These are phyloP conservation scores for Thalassiosira livingstoniorum DNA, from an alignment of 352 stramenopile species.

Conservation along the genomic window DNA sequence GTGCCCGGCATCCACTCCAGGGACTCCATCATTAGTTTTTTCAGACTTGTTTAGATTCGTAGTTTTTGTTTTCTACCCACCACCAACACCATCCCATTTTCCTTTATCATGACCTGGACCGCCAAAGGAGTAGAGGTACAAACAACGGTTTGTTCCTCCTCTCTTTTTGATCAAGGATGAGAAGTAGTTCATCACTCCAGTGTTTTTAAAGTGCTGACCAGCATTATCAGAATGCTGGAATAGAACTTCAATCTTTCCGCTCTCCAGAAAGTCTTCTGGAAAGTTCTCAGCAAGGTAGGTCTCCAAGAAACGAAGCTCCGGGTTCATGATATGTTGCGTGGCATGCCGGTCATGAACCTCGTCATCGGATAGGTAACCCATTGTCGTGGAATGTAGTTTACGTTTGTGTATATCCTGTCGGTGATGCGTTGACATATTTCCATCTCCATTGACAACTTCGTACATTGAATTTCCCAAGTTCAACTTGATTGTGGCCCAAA, in stretches of 20 bases:
- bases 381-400: constrained; percentile 1
- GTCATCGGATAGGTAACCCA: constrained; percentile 31
- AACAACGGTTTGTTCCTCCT: background rate
- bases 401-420: background rate
- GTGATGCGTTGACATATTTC: background rate
- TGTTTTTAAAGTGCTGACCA: constrained; percentile 35
- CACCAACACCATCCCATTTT: constrained; percentile 9
- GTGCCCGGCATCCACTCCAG: background rate
- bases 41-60: background rate
- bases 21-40: background rate
- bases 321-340: constrained; percentile 31
- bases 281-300: constrained; percentile 25
- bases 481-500: constrained; percentile 18
- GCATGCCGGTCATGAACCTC: constrained; percentile 33
- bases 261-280: constrained; percentile 17
- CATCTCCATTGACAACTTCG: constrained; percentile 17
- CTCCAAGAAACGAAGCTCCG: constrained; percentile 16
- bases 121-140: constrained; percentile 24
- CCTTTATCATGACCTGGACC: constrained; percentile 1
- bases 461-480: constrained; percentile 6
- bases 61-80: background rate
- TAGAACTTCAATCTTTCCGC: constrained; percentile 23
- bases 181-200: constrained; percentile 16
- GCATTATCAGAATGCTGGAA: constrained; percentile 40
- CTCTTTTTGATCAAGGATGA: constrained; percentile 10